Evolutionary conservation across 371 early-diverging fungal genomes (phyloP).

Genomic region (Mortierella sp.): DNA sequence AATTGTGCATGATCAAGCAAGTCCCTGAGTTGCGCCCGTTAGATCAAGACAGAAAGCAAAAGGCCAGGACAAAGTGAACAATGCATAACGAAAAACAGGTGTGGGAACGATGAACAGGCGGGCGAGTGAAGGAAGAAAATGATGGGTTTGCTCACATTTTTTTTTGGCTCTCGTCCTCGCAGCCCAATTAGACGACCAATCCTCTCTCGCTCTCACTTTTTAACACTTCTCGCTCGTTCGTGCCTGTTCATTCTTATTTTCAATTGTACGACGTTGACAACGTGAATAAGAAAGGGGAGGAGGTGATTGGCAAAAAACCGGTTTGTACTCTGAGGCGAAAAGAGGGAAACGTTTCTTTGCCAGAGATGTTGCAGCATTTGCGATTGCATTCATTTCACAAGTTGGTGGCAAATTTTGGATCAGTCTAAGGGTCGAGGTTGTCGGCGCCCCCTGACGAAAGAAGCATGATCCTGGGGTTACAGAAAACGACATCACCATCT

Average conservation of each 20-base stretch:
- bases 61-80: no score
- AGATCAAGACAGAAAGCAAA: no score
- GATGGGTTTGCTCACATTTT: background rate
- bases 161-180: background rate
- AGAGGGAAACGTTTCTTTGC: background rate
- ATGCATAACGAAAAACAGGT: no score
- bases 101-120: no score
- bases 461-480: no score
- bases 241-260: background rate
- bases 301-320: background rate
- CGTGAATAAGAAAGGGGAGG: background rate
- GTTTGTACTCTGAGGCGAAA: background rate
- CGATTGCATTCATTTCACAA: background rate
- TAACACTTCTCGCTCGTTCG: no score
- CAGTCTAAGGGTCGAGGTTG: no score
- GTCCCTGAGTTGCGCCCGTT: no score
- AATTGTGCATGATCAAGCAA: no score
- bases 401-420: no score
- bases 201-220: background rate
- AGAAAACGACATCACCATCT: no score
- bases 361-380: background rate
- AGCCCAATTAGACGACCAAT: background rate
- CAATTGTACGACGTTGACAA: conserved; percentile 8
- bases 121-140: background rate
- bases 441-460: no score